A percentile compares a stretch with the other conserved stretches of the same genome.
phyloP scores from a whole-genome alignment of 352 stramenopile genomes.

The Blastocystis sp. region DNA sequence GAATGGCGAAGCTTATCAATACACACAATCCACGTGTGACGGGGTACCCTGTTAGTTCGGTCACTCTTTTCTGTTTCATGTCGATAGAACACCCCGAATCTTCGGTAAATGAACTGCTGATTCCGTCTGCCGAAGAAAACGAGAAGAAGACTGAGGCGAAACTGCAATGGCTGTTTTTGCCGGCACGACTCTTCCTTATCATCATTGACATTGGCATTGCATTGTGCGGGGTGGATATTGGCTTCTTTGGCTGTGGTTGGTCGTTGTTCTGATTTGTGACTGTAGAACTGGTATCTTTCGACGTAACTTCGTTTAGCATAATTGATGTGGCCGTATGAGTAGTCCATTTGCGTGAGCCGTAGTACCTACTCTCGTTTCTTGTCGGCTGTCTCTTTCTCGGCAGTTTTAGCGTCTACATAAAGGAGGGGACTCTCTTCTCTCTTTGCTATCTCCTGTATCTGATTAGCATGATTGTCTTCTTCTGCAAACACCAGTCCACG shows the following conservation, averaged over 20 bases:
- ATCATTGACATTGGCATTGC: conserved; percentile 1
- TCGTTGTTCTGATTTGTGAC: neutral
- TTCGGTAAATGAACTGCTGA: neutral
- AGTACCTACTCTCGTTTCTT: conserved; percentile 4
- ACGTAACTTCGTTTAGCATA: neutral
- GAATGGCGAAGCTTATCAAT: too few species aligned
- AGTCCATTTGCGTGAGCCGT: neutral
- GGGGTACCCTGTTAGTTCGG: too few species aligned
- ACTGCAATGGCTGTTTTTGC: neutral
- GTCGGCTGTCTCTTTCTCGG: conserved; percentile 3
- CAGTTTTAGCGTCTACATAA: neutral
- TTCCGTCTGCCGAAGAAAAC: neutral
- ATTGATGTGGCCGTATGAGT: neutral
- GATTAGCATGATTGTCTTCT: neutral
- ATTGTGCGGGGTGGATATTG: conserved; percentile 11
- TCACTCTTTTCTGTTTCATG: neutral
- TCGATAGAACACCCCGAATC: neutral
- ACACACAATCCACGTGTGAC: too few species aligned
- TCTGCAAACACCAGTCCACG: neutral
- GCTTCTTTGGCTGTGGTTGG: conserved; percentile 9
- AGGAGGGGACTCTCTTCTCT: neutral
- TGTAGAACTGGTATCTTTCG: conserved; percentile 14
- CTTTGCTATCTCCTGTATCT: conserved; percentile 13
- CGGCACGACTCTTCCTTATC: neutral
- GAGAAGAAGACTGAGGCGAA: neutral